A percentile compares a stretch with the other conserved stretches of the same genome.
Conservation (phyloP, 768 basidiomycete genomes). For the Pleurotus eryngii region DNA sequence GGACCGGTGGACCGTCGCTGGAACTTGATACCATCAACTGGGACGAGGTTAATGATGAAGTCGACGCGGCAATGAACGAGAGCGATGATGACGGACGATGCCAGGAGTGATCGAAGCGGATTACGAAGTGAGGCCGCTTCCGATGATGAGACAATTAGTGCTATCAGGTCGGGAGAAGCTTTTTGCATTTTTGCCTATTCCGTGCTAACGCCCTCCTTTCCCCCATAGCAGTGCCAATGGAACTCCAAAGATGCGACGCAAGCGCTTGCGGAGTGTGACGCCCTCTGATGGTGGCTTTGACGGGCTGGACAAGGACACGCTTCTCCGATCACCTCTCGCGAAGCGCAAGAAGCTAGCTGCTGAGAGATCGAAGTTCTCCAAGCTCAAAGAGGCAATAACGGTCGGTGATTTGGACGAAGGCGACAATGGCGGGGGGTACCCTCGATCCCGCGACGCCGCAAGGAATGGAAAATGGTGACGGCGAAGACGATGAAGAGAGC, state of each 20-base stretch:
- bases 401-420: slow-evolving; percentile 43
- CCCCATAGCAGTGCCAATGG: slow-evolving; percentile 31
- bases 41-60: slow-evolving; percentile 82
- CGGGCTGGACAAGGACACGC: slow-evolving; percentile 33
- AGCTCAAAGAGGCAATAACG: slow-evolving; percentile 63
- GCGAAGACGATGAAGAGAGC: slow-evolving; percentile 39
- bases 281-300: slow-evolving; percentile 55
- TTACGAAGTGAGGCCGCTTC: slow-evolving; percentile 40
- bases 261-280: slow-evolving; percentile 69
- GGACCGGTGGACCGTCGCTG: slow-evolving; percentile 21
- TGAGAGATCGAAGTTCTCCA: slow-evolving; percentile 62
- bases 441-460: background rate
- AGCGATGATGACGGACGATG: slow-evolving; percentile 57
- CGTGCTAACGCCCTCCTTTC: slow-evolving; percentile 14
- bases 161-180: slow-evolving; percentile 31
- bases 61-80: slow-evolving; percentile 84
- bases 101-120: slow-evolving; percentile 35
- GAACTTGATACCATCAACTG: slow-evolving; percentile 70
- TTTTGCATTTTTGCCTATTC: slow-evolving; percentile 11
- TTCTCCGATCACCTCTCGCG: slow-evolving; percentile 64
- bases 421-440: slow-evolving; percentile 13
- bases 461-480: slow-evolving; percentile 17
- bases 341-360: slow-evolving; percentile 78
- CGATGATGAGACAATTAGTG: slow-evolving; percentile 49
- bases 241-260: slow-evolving; percentile 52